Conservation (phyloP, 2,329 filamentous ascomycete genomes). For the Aspergillus thermomutatus region DNA sequence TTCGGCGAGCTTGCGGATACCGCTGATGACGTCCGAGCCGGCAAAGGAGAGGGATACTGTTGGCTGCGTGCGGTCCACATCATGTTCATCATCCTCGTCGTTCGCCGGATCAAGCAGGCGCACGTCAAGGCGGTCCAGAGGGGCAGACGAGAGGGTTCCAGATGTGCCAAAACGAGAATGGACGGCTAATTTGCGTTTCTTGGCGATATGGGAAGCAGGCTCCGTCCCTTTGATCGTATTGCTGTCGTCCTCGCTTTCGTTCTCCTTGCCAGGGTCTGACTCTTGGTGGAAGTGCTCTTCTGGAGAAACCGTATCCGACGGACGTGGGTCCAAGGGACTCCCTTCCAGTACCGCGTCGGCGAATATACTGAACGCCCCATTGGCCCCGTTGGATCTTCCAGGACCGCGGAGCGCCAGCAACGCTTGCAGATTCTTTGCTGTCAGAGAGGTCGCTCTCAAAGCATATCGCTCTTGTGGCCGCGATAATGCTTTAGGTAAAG, state of each 20-base stretch:
- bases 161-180: slow-evolving; percentile 68
- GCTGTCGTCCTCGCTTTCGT: slow-evolving; percentile 13
- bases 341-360: slow-evolving; percentile 58
- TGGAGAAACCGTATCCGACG: slow-evolving; percentile 31
- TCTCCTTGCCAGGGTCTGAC: slow-evolving; percentile 12
- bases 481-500: slow-evolving; percentile 78
- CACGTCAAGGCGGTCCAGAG: slow-evolving; percentile 49
- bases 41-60: slow-evolving; percentile 60
- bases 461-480: slow-evolving; percentile 69
- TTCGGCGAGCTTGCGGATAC: slow-evolving; percentile 74
- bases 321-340: slow-evolving; percentile 49
- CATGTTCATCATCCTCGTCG: slow-evolving; percentile 7
- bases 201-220: slow-evolving; percentile 36
- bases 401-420: slow-evolving; percentile 67
- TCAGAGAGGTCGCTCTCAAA: slow-evolving; percentile 64
- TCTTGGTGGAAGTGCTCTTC: slow-evolving; percentile 26
- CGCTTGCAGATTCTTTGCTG: slow-evolving; percentile 67
- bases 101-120: slow-evolving; percentile 44
- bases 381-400: slow-evolving; percentile 66
- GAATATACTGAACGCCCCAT: slow-evolving; percentile 78
- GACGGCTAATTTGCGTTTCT: slow-evolving; percentile 61
- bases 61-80: slow-evolving; percentile 6
- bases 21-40: slow-evolving; percentile 76
- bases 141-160: slow-evolving; percentile 35
- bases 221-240: slow-evolving; percentile 5